Percentiles rank a stretch among this genome's conserved stretches.
Conservation (phyloP, 768 basidiomycete genomes). For the Kwoniella shandongensis region DNA sequence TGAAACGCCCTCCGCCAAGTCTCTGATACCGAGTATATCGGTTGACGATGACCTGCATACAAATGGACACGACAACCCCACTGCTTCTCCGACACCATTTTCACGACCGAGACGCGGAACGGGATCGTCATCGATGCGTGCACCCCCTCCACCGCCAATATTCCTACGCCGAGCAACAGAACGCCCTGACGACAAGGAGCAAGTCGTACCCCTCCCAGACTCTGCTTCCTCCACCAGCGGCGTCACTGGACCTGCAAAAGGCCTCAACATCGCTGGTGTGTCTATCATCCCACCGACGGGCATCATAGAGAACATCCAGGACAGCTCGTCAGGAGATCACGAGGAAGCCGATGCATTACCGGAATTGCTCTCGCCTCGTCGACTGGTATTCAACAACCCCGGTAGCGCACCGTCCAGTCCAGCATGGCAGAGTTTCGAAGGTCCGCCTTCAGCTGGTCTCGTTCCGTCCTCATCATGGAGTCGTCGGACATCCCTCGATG, state of each 20-base stretch:
- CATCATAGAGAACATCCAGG: constrained; percentile 6
- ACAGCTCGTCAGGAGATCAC: background rate
- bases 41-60: background rate
- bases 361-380: constrained; percentile 20
- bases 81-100: constrained; percentile 18
- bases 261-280: constrained; percentile 27
- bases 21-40: constrained; percentile 8
- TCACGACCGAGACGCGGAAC: constrained; percentile 2
- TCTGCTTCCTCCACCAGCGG: constrained; percentile 11
- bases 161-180: constrained; percentile 37
- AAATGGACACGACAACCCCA: background rate
- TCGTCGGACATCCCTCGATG: constrained; percentile 13
- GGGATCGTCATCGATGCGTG: constrained; percentile 16
- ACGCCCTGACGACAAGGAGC: constrained; percentile 3
- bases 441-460: constrained; percentile 10
- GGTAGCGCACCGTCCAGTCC: constrained; percentile 20
- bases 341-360: constrained; percentile 21
- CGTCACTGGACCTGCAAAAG: constrained; percentile 8
- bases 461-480: constrained; percentile 18
- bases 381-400: constrained; percentile 13
- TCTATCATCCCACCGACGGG: constrained; percentile 2
- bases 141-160: constrained; percentile 37
- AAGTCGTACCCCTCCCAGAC: constrained; percentile 8
- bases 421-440: constrained; percentile 30
- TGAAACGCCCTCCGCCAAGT: background rate